These are phyloP conservation scores for Cordyceps fumosorosea DNA, from an alignment of 2,329 filamentous ascomycete species.

Conservation along the genomic window DNA sequence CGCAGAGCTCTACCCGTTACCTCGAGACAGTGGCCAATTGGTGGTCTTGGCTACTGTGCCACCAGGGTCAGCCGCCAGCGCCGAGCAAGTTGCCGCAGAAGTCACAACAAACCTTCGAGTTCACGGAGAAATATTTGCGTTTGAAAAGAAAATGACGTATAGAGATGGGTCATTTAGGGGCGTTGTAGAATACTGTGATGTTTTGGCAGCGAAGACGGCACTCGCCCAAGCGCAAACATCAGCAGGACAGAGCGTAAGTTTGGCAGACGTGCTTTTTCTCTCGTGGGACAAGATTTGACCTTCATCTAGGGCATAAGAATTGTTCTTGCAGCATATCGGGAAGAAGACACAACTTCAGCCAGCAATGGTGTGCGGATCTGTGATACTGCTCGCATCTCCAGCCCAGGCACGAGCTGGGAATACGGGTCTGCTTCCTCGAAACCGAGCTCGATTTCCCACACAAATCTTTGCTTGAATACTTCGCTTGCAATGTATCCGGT, in stretches of 20 bases:
- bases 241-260: conserved; percentile 1
- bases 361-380: neutral
- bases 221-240: conserved; percentile 27
- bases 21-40: conserved; percentile 23
- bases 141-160: conserved; percentile 35
- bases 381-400: neutral
- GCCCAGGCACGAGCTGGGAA: neutral
- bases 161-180: conserved; percentile 39
- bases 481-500: conserved; percentile 28
- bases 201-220: conserved; percentile 35
- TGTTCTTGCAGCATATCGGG: neutral
- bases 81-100: conserved; percentile 30
- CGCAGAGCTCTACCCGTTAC: conserved; percentile 7
- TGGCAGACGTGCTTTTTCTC: neutral
- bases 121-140: conserved; percentile 47
- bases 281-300: neutral
- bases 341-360: neutral
- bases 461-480: conserved; percentile 19
- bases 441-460: conserved; percentile 8
- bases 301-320: conserved; percentile 1
- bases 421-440: conserved; percentile 4
- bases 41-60: conserved; percentile 21
- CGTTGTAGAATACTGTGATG: conserved; percentile 48
- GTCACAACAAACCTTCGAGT: conserved; percentile 29
- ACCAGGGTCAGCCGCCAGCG: conserved; percentile 15